Base-by-base conservation (phyloP, 1,284 basidiomycete genomes). In the Puccinia hordei region DNA sequence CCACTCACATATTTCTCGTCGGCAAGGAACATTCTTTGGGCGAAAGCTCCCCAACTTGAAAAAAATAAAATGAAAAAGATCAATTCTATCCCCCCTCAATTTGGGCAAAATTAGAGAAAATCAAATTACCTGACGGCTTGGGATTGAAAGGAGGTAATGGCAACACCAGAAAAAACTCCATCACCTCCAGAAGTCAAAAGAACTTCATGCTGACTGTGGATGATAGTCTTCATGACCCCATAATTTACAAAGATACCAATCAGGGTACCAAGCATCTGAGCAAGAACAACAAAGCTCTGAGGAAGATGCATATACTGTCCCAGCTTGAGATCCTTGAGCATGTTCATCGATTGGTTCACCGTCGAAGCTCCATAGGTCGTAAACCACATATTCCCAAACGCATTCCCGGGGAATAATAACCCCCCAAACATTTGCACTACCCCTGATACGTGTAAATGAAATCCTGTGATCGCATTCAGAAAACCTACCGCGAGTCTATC, bases 361-460 rank as follows among this genome's bases (percentile, higher is more conserved):
- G 71, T 80, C 44, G 78, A 73, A 5, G 59, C 69, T 1, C 78
- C 78, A 41, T 53, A 80, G 22, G 71, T 73, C 27, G 78, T 80
- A 24, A 80, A 80, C 55, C 57, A 73, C 78, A 80, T 80, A n/a
- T 80, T 80, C 22, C 78, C 78, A 73, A 73, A 73, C 3, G 61
- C 63, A 46, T 80, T 80, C 49, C 78, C 78, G 0, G 71, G 78
- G 61, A 80, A 80, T 13, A 80, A 30, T 1, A 80, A 38, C 2
- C 78, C 78, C 12, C 78, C 78, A 30, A 80, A 51, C 78, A 73
- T 80, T 35, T 80, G 78, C n/a, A 80, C 78, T 13, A 80, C 78
- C 15, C 61, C 59, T 9, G 57, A 72, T 27, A 73, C 59, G 27
- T 80, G 68, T 33, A 80, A 49, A 55, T 73, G 71, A 33, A 80